Evolutionary conservation across 225 moss, liverwort and hornwort species (phyloP), one percentile per base, ranked within the genome.

Genomic region (Sphagnum tenellum): DNA sequence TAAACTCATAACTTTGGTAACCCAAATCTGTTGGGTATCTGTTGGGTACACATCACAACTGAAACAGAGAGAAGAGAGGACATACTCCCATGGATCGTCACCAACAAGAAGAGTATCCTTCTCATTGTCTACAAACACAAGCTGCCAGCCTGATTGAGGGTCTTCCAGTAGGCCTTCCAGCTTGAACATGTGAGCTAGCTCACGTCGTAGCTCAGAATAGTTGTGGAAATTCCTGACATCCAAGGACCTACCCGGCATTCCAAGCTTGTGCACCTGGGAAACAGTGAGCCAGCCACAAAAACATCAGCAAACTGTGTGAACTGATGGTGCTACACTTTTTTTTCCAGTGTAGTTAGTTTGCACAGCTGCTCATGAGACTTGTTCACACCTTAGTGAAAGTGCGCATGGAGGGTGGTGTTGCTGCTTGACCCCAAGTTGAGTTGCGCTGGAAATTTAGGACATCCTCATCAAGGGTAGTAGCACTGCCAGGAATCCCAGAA

Each of bases 21-120:
- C 29, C 29, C 29, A 29, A 29, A 29, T 29, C 29, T 29, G 29
- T 29, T 29, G 29, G 29, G 29, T 29, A 29, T 29, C 29, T 29
- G 29, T 29, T 29, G 29, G 29, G 29, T 29, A 29, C 29, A 29
- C 29, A 29, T 29, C 29, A 29, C 29, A 29, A 29, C 29, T 29
- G 29, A 29, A 29, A 29, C 29, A 29, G 29, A 29, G 29, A 29
- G 29, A 29, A 29, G 29, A 29, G 13, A 45, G 13, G 64, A 76
- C 87, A 74, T 77, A 90, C 89, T 90, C 87, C 89, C 89, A 90
- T 5, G 89, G 89, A 67, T 90, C 89, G 61, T 90, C 89, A 9
- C 89, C 89, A 60, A 90, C 84, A 48, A 90, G 78, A 64, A 90
- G 89, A 2, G 87, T 79, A 70, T 90, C 89, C 7, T 80, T 77